Base-by-base conservation (phyloP, 2,329 filamentous ascomycete species). In the Mycosphaerelloides madeirae region DNA sequence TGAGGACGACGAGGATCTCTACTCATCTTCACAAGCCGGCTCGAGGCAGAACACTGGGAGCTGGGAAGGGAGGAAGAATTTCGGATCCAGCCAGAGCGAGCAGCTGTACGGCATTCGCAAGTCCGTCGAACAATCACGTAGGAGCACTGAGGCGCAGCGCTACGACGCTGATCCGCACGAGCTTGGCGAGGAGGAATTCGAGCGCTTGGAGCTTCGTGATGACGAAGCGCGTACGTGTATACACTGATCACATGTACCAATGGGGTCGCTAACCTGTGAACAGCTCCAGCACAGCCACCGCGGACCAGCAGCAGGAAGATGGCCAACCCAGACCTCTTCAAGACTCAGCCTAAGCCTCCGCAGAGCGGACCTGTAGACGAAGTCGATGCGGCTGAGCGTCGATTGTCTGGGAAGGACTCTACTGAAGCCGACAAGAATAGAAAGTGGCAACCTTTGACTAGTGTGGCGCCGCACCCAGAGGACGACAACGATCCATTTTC, bases 361-460 rank as follows among this genome's bases (percentile, higher is more conserved):
- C 77, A 79, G 29, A 72, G 72, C 31, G 80, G 80, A 1, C 78
- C 80, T 9, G 80, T 87, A 2, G 87, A 94, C 58, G 88, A 95
- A 61, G 90, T 95, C 36, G 78, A 84, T 56, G 81, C 75, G 28
- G 64, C 85, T 46, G 93, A 94, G 63, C 79, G 83, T 22, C 54
- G 50, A 28, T 39, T 38, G 12, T 40, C 51, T 19, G 41, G 35
- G 31, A 50, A 51, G 37, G 48, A 51, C 28, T 41, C 46, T 8
- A 20, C 45, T 5, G 51, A 53, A 19, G 73, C 75, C 37, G 68
- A 71, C 54, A 93, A 89, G 70, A 69, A 79, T 35, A 96, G 90
- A 77, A 98, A 98, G 72, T 98, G 93, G 93, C 91, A 98, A 67
- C 91, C 93, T 8, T 72, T 98, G 57, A 88, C 90, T 11, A 78